Evolutionary conservation across 352 stramenopile genomes (phyloP).

Genomic region (Phytophthora foliorum): DNA sequence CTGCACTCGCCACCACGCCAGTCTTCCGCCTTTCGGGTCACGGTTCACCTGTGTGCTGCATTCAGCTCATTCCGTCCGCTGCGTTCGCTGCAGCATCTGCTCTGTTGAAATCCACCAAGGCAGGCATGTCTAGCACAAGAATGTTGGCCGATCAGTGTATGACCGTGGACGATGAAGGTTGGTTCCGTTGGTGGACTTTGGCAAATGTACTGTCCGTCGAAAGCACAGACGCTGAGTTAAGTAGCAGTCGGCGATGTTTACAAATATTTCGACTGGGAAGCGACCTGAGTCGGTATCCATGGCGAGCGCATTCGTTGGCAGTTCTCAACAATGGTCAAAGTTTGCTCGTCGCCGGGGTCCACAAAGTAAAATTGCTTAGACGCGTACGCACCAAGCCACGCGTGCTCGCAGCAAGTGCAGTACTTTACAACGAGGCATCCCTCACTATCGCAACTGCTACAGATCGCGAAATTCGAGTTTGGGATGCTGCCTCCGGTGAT

Average conservation of each 20-base stretch:
- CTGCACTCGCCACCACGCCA: conserved; percentile 58
- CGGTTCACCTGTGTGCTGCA: conserved; percentile 69
- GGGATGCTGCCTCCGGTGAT: conserved; percentile 64
- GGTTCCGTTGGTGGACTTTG: conserved; percentile 89
- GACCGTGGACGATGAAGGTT: conserved; percentile 82
- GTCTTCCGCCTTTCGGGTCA: conserved; percentile 81
- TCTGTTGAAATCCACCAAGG: conserved; percentile 24
- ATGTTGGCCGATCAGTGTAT: conserved; percentile 75
- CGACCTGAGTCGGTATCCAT: conserved; percentile 68
- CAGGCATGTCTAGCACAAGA: conserved; percentile 19
- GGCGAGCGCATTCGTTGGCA: conserved; percentile 70
- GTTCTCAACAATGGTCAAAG: conserved; percentile 73
- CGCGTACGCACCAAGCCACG: conserved; percentile 71
- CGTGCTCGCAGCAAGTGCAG: conserved; percentile 63
- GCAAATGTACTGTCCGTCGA: conserved; percentile 71
- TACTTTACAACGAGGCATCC: conserved; percentile 76
- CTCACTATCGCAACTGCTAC: conserved; percentile 78
- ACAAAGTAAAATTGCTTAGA: conserved; percentile 82
- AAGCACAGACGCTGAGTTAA: conserved; percentile 64
- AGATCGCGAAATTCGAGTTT: conserved; percentile 73
- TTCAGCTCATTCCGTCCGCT: conserved; percentile 66
- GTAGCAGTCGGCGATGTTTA: conserved; percentile 60
- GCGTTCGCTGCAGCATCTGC: conserved; percentile 37
- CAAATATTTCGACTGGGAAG: conserved; percentile 77
- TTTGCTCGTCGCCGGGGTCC: conserved; percentile 63